A percentile compares a stretch with the other conserved stretches of the same genome.
Conservation (phyloP, 2,329 filamentous ascomycete genomes). For the Aspergillus ochraceus region DNA sequence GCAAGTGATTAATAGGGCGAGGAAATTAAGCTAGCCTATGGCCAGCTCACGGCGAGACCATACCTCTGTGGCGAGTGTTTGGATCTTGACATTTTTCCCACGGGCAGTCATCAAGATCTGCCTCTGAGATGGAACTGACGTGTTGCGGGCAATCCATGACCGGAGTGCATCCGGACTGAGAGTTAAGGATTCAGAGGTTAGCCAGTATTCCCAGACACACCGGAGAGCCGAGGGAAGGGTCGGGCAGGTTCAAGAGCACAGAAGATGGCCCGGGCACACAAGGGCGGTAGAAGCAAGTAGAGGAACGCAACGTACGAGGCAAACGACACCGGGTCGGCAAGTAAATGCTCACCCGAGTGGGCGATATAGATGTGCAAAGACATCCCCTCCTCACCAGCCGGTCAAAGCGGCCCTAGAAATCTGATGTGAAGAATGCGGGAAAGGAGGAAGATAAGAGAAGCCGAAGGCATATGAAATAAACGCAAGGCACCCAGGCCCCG, state of each 20-base stretch:
- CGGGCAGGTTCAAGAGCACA: not conserved
- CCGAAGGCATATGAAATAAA: constrained; percentile 8
- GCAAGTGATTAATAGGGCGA: not conserved
- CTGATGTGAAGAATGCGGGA: constrained; percentile 20
- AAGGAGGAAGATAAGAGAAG: constrained; percentile 19
- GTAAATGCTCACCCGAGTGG: constrained; percentile 85
- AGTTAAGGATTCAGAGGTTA: constrained; percentile 18
- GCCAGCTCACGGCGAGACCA: constrained; percentile 15
- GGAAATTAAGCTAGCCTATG: not conserved
- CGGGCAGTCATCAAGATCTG: constrained; percentile 85
- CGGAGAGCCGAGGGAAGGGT: not conserved
- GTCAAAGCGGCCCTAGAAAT: constrained; percentile 24
- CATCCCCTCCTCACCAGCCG: constrained; percentile 60
- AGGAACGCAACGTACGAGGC: constrained; percentile 64
- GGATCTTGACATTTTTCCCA: constrained; percentile 79
- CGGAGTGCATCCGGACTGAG: constrained; percentile 79
- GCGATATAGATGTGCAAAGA: constrained; percentile 87
- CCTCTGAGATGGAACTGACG: constrained; percentile 70
- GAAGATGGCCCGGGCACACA: constrained; percentile 7
- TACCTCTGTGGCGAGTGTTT: constrained; percentile 79
- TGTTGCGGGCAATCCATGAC: constrained; percentile 73
- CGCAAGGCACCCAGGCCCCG: constrained; percentile 14
- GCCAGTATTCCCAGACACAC: constrained; percentile 10
- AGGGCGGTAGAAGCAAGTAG: not conserved
- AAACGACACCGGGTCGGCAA: constrained; percentile 74